Conservation (phyloP, 2,329 filamentous ascomycete species). For the Botrytis cinerea region DNA sequence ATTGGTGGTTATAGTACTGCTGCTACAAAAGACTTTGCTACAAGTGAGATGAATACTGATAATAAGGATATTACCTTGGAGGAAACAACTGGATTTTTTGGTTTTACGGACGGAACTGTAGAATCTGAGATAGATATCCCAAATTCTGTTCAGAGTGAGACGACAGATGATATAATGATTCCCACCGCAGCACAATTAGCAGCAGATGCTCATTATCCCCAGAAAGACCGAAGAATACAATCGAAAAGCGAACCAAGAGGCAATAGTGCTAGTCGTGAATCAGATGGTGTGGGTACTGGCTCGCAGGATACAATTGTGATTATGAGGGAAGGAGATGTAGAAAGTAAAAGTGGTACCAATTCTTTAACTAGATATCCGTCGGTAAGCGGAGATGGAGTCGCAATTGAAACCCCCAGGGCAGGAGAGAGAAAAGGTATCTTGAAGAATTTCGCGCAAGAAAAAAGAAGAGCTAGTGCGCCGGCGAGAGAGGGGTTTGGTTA, state of each 20-base stretch:
- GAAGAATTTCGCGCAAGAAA: neutral
- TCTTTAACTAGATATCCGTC: neutral
- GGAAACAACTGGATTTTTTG: neutral
- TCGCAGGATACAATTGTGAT: neutral
- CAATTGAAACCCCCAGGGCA: neutral
- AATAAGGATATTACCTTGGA: neutral
- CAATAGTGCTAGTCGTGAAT: neutral
- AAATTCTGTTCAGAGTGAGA: neutral
- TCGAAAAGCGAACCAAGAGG: slow-evolving; percentile 7
- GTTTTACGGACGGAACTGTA: neutral
- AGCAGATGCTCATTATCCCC: neutral
- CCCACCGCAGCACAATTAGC: too few species aligned
- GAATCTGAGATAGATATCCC: neutral
- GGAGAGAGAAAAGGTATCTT: neutral
- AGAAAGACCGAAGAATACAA: neutral
- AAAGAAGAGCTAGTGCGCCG: slow-evolving; percentile 5
- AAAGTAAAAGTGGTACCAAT: neutral
- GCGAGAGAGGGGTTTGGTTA: neutral
- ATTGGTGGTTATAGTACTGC: neutral
- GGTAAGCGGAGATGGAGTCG: neutral
- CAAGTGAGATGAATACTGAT: neutral
- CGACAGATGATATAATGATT: neutral
- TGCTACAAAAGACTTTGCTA: neutral
- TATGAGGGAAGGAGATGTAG: neutral
- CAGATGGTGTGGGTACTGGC: neutral